phyloP scores from a whole-genome alignment of 148 eudicot genomes.

The Silene uniflora region DNA sequence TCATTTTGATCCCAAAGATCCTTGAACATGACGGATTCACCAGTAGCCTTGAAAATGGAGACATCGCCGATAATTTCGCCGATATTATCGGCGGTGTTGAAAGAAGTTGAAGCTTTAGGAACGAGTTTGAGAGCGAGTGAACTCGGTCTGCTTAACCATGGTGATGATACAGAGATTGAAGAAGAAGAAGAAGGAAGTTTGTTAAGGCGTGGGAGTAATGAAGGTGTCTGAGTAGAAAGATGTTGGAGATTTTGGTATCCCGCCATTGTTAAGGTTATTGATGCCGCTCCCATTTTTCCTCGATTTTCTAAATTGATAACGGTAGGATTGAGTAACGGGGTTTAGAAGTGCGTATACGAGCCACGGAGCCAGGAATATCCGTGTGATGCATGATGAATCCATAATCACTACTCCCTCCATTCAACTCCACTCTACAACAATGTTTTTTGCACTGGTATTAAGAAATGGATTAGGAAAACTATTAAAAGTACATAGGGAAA shows the following conservation, averaged over 20 bases:
- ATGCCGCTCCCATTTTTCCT: conserved; percentile 6
- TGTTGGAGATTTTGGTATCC: conserved; percentile 5
- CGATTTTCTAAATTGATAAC: background rate
- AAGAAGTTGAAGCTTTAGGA: conserved; percentile 36
- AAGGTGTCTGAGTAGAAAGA: background rate
- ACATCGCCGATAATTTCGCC: conserved; percentile 52
- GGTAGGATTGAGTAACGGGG: background rate
- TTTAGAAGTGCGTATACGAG: too few species aligned
- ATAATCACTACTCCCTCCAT: too few species aligned
- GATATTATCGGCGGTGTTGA: conserved; percentile 24
- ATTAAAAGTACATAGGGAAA: too few species aligned
- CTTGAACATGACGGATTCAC: conserved; percentile 57
- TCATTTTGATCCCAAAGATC: conserved; percentile 84
- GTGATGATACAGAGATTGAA: conserved; percentile 18
- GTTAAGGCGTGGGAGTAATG: background rate
- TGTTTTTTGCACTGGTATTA: too few species aligned
- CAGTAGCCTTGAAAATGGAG: conserved; percentile 58
- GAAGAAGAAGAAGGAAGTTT: background rate
- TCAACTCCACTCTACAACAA: too few species aligned
- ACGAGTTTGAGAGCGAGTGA: conserved; percentile 23
- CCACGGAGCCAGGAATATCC: too few species aligned
- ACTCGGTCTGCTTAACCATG: background rate
- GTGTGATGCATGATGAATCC: too few species aligned
- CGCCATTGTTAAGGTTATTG: conserved; percentile 9
- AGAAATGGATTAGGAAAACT: too few species aligned